These are phyloP conservation scores for Torulaspora maleeae DNA, from an alignment of 805 yeast species.

Conservation along the genomic window DNA sequence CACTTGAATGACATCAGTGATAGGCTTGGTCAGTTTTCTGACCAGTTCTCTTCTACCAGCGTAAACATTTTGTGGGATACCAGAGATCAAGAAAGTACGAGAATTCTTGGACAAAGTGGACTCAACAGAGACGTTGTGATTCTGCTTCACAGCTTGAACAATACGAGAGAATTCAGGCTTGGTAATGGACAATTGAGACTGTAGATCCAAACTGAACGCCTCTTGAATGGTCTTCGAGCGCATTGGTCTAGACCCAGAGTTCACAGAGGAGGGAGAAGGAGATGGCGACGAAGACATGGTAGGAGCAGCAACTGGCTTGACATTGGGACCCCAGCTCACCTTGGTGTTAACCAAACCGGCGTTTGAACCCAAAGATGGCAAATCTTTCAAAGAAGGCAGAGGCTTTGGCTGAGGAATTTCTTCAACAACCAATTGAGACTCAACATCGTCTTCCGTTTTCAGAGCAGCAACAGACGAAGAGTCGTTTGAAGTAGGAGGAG, in stretches of 20 bases:
- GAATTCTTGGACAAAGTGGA: slow-evolving; percentile 75
- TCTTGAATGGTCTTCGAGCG: slow-evolving; percentile 65
- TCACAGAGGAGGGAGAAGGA: slow-evolving; percentile 20
- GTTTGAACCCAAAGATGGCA: slow-evolving; percentile 61
- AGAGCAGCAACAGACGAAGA: slow-evolving; percentile 5
- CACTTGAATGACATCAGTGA: slow-evolving; percentile 52
- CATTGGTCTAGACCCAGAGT: slow-evolving; percentile 42
- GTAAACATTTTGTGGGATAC: slow-evolving; percentile 60
- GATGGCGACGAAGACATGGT: slow-evolving; percentile 21
- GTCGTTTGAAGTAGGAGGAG: slow-evolving; percentile 21
- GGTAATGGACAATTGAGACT: slow-evolving; percentile 58
- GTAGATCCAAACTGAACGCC: slow-evolving; percentile 68
- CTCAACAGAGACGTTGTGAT: slow-evolving; percentile 62
- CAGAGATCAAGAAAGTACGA: slow-evolving; percentile 80
- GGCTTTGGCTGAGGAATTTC: slow-evolving; percentile 15
- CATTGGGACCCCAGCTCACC: slow-evolving; percentile 44
- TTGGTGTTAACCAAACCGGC: slow-evolving; percentile 29
- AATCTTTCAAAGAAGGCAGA: slow-evolving; percentile 41
- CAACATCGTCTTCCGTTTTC: background rate
- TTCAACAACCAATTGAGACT: background rate
- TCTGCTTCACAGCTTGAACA: slow-evolving; percentile 56
- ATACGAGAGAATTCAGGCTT: slow-evolving; percentile 67
- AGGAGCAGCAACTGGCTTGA: slow-evolving; percentile 40
- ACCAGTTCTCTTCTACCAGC: slow-evolving; percentile 72
- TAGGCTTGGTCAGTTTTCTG: slow-evolving; percentile 72